Conservation (phyloP, 352 stramenopile genomes). For the Phytophthora cactorum region DNA sequence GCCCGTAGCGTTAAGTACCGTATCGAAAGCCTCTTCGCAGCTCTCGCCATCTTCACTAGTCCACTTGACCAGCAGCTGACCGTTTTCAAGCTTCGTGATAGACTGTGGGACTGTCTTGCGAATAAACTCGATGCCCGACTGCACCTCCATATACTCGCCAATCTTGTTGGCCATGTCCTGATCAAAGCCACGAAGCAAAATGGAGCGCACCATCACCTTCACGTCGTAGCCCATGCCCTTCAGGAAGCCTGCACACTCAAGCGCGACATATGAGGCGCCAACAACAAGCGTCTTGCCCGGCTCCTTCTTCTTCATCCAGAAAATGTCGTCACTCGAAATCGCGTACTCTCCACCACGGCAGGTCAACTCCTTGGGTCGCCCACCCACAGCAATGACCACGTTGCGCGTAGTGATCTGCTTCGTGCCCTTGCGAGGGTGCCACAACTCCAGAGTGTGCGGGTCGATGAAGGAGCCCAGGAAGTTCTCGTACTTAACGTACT, state of each 20-base stretch:
- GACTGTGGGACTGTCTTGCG: conserved; percentile 89
- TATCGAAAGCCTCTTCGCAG: conserved; percentile 95
- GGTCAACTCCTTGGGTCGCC: conserved; percentile 88
- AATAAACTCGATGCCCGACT: conserved; percentile 93
- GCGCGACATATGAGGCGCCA: conserved; percentile 97
- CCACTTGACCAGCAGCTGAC: conserved; percentile 85
- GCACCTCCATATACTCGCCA: conserved; percentile 92
- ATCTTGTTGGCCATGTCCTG: conserved; percentile 96
- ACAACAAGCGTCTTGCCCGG: conserved; percentile 97
- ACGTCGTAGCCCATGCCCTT: conserved; percentile 96
- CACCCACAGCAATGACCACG: conserved; percentile 96
- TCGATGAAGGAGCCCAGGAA: conserved; percentile 94
- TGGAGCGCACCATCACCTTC: conserved; percentile 97
- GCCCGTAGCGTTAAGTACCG: conserved; percentile 95
- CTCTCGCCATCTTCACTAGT: conserved; percentile 58
- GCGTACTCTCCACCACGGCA: conserved; percentile 93
- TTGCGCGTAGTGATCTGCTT: conserved; percentile 91
- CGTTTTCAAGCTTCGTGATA: conserved; percentile 91
- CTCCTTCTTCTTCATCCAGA: conserved; percentile 80
- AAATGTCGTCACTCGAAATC: conserved; percentile 92
- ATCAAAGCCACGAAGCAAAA: conserved; percentile 98
- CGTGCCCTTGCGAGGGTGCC: conserved; percentile 89
- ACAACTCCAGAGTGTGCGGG: conserved; percentile 92
- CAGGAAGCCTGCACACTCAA: conserved; percentile 98
- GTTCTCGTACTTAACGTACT: conserved; percentile 96